Evolutionary conservation across 2,329 filamentous ascomycete genomes (phyloP).

Genomic region (Cercospora sesami): DNA sequence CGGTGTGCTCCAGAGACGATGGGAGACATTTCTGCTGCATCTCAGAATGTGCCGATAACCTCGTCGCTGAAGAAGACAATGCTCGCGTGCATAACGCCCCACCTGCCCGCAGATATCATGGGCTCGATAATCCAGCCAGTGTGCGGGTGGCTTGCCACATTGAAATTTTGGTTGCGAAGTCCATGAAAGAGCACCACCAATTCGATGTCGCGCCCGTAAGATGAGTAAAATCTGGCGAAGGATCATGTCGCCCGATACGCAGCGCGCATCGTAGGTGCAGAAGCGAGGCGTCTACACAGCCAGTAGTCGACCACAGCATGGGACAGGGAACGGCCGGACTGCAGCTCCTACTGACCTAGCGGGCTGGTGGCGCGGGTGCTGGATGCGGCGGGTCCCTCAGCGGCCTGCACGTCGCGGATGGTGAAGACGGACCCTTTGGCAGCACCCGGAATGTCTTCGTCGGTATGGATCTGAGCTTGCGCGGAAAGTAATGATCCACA

Average conservation of each 20-base stretch:
- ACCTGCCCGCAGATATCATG: neutral
- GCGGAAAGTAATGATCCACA: neutral
- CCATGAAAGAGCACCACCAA: neutral
- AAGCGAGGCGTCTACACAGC: slow-evolving; percentile 4
- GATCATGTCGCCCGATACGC: neutral
- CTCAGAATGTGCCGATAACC: neutral
- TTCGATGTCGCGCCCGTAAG: neutral
- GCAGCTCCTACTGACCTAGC: slow-evolving; percentile 4
- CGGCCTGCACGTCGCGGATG: neutral
- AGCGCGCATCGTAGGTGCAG: neutral
- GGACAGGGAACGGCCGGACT: slow-evolving; percentile 1
- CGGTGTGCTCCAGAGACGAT: neutral
- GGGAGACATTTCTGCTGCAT: neutral
- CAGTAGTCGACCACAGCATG: neutral
- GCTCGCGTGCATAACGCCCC: neutral
- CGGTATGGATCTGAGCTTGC: neutral
- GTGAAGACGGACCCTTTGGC: slow-evolving; percentile 3
- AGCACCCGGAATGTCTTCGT: slow-evolving; percentile 15
- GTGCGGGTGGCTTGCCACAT: neutral
- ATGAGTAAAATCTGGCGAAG: neutral
- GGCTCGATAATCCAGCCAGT: neutral
- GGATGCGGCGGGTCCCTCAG: neutral
- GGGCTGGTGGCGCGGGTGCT: slow-evolving; percentile 12
- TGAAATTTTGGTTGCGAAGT: neutral
- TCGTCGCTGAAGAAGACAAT: neutral